Conservation (phyloP, 805 yeast species). For the Yarrowia sp. region DNA sequence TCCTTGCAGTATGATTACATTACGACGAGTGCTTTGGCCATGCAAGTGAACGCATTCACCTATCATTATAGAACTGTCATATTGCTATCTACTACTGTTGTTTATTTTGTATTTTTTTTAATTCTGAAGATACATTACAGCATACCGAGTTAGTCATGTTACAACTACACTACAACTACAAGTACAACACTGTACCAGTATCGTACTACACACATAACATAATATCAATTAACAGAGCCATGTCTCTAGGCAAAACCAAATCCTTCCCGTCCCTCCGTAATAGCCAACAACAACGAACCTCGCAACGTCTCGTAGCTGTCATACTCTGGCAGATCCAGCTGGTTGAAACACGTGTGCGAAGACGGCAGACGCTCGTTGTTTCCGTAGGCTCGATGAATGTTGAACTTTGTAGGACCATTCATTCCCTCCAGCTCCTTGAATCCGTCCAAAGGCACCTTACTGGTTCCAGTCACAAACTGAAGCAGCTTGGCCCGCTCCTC, state of each 20-base stretch:
- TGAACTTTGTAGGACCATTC: conserved; percentile 78
- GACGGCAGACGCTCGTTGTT: conserved; percentile 83
- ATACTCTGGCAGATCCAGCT: conserved; percentile 88
- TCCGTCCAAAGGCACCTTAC: conserved; percentile 93
- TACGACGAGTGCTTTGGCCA: no score
- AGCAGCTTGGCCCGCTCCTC: conserved; percentile 92
- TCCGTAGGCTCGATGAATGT: conserved; percentile 87
- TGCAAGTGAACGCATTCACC: no score
- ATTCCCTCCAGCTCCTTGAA: conserved; percentile 87
- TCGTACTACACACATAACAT: no score
- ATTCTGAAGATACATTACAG: no score
- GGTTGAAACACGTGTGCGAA: conserved; percentile 96
- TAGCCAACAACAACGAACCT: conserved; percentile 73
- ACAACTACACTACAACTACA: neutral
- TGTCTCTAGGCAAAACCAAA: conserved; percentile 70
- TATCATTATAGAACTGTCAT: no score
- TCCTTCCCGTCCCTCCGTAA: conserved; percentile 94
- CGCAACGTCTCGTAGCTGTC: conserved; percentile 83
- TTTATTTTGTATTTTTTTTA: no score
- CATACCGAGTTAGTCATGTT: no score
- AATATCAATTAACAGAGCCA: neutral
- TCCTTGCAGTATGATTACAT: no score
- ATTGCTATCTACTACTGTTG: no score
- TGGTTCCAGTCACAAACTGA: conserved; percentile 96
- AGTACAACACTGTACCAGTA: neutral